Conservation (phyloP, 306 rosid species). For the Corylus heterophylla region DNA sequence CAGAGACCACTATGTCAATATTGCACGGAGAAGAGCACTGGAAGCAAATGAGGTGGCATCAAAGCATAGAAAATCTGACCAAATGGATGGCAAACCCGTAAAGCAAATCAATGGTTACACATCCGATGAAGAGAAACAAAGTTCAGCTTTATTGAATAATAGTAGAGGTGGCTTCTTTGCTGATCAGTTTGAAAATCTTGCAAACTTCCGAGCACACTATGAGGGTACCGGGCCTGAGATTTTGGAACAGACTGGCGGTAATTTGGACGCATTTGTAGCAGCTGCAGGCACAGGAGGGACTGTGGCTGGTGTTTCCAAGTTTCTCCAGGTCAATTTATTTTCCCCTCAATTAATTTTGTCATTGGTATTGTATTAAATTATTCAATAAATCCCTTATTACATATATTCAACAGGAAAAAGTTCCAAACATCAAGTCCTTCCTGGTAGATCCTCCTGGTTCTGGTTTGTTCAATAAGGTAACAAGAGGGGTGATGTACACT, state of each 20-base stretch:
- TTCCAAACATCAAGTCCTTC: constrained; percentile 71
- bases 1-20: constrained; percentile 81
- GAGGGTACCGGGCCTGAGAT: constrained; percentile 95
- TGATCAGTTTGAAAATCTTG: constrained; percentile 89
- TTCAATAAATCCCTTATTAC: constrained; percentile 18
- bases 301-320: constrained; percentile 76
- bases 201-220: constrained; percentile 81
- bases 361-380: constrained; percentile 8
- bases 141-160: constrained; percentile 32
- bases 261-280: constrained; percentile 77
- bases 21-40: constrained; percentile 74
- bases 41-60: constrained; percentile 71
- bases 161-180: constrained; percentile 89
- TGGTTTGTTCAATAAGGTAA: constrained; percentile 81
- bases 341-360: constrained; percentile 6
- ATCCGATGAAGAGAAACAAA: constrained; percentile 34
- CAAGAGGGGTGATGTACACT: constrained; percentile 90
- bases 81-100: constrained; percentile 28
- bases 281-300: constrained; percentile 98
- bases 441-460: constrained; percentile 96
- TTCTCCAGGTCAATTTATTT: constrained; percentile 46
- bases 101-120: constrained; percentile 41
- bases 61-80: constrained; percentile 33
- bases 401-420: constrained; percentile 60
- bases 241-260: constrained; percentile 78